Percentiles rank a stretch among this genome's conserved stretches.
Conservation (phyloP, 805 yeast species). For the Suhomyces xylopsoci region DNA sequence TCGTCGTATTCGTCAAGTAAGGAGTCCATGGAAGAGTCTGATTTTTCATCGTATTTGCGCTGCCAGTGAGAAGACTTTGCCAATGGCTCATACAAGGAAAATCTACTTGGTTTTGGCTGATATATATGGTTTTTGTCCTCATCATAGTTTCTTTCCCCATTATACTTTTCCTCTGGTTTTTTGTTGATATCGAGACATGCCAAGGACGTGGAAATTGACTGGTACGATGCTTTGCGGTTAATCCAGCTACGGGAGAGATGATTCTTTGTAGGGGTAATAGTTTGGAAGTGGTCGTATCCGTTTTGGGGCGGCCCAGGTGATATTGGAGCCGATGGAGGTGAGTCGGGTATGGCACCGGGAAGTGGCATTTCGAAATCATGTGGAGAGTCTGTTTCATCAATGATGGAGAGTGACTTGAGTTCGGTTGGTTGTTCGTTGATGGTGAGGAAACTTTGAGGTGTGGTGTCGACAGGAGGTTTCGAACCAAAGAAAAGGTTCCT, state of each 20-base stretch:
- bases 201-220: slow-evolving; percentile 26
- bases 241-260: slow-evolving; percentile 10
- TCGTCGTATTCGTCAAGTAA: slow-evolving; percentile 45
- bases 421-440: slow-evolving; percentile 13
- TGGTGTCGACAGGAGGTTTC: neutral
- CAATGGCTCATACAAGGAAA: neutral
- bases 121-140: neutral
- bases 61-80: neutral
- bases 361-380: neutral
- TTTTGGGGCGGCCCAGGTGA: slow-evolving; percentile 19
- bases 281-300: neutral
- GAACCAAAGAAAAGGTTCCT: slow-evolving; percentile 31
- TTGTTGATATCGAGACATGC: slow-evolving; percentile 25
- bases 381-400: slow-evolving; percentile 9
- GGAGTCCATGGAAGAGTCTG: slow-evolving; percentile 35
- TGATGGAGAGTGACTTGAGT: slow-evolving; percentile 8
- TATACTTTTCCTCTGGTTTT: neutral
- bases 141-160: too few relatives aligned
- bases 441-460: neutral
- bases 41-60: slow-evolving; percentile 8
- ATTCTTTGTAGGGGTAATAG: slow-evolving; percentile 3
- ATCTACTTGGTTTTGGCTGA: slow-evolving; percentile 2
- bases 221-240: slow-evolving; percentile 15
- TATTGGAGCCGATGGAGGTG: slow-evolving; percentile 43
- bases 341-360: slow-evolving; percentile 32